phyloP scores from a whole-genome alignment of 2,329 filamentous ascomycete genomes.

The Fusarium musae region DNA sequence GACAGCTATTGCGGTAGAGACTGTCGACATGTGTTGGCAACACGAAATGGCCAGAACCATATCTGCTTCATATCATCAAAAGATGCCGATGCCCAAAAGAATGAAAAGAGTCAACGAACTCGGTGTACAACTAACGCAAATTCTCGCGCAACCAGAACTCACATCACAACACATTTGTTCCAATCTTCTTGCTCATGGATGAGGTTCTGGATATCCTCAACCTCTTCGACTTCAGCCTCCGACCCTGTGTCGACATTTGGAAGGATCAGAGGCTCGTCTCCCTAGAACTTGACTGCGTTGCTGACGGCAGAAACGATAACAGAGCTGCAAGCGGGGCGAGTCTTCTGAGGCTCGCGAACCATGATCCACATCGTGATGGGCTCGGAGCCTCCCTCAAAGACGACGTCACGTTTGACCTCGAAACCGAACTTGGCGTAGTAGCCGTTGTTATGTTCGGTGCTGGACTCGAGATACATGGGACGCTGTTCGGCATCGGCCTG shows the following conservation, averaged over 20 bases:
- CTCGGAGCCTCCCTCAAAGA: constrained; percentile 66
- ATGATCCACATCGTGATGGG: constrained; percentile 80
- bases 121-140: background rate
- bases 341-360: constrained; percentile 75
- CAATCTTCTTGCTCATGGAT: constrained; percentile 3
- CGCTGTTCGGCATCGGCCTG: constrained; percentile 75
- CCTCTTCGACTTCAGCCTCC: constrained; percentile 30
- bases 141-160: constrained; percentile 7
- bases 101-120: constrained; percentile 2
- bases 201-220: background rate
- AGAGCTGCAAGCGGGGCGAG: constrained; percentile 43
- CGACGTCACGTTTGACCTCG: constrained; percentile 70
- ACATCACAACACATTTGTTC: constrained; percentile 31
- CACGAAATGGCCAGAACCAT: constrained; percentile 7
- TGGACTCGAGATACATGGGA: constrained; percentile 83
- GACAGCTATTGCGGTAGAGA: constrained; percentile 35
- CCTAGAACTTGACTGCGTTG: constrained; percentile 41
- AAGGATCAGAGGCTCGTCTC: constrained; percentile 34
- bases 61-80: constrained; percentile 3
- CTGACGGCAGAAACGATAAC: constrained; percentile 36
- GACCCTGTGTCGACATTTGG: constrained; percentile 21
- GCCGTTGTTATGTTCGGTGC: constrained; percentile 71
- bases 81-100: constrained; percentile 4
- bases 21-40: constrained; percentile 14
- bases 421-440: constrained; percentile 85